Conservation (phyloP, 257 asterid species). For the Cinchona pubescens region DNA sequence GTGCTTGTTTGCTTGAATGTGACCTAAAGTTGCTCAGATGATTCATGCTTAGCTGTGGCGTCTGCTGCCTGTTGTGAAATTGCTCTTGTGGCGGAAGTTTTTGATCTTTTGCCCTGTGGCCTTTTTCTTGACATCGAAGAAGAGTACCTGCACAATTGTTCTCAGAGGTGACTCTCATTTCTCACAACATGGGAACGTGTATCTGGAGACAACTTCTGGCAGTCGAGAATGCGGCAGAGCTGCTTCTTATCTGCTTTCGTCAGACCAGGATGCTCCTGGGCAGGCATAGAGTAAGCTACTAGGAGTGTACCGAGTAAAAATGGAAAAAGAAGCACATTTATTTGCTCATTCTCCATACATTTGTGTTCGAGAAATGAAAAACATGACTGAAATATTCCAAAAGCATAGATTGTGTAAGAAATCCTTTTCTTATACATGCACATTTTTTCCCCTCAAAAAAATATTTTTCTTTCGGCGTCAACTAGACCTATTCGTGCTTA, state of each 20-base stretch:
- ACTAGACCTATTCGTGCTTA: no score
- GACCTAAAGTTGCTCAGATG: constrained; percentile 27
- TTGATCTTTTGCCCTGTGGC: constrained; percentile 17
- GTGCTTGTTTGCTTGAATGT: constrained; percentile 21
- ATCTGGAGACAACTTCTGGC: constrained; percentile 60
- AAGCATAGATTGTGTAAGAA: neutral
- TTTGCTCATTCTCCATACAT: neutral
- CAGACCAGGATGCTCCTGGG: constrained; percentile 64
- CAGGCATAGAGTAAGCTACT: neutral
- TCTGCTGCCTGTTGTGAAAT: constrained; percentile 15
- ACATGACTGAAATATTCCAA: neutral
- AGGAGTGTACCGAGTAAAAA: neutral
- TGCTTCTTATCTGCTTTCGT: constrained; percentile 59
- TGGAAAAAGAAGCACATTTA: neutral
- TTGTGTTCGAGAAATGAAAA: neutral
- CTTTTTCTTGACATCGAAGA: constrained; percentile 56
- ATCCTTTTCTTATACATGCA: neutral
- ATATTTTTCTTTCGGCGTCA: neutral
- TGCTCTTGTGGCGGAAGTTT: constrained; percentile 26
- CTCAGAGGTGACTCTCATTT: constrained; percentile 67
- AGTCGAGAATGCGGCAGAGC: constrained; percentile 59
- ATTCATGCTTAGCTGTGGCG: constrained; percentile 8
- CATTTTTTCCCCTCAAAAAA: no score
- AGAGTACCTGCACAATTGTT: constrained; percentile 69
- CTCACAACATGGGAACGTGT: constrained; percentile 58